Conservation (phyloP, 306 rosid genomes). For the Mimosa pudica region DNA sequence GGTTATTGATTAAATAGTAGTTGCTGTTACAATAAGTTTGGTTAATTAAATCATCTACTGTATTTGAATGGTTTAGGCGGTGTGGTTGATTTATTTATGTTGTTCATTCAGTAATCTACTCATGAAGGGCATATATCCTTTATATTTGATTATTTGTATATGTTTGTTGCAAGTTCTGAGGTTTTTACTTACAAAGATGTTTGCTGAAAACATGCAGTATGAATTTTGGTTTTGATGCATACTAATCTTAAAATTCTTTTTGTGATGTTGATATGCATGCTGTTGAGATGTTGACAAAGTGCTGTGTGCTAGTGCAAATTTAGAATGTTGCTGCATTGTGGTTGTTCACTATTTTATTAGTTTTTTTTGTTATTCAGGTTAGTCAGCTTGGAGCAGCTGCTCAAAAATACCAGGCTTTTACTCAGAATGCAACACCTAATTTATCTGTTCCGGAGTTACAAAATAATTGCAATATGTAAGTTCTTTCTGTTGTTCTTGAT, state of each 20-base stretch:
- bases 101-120: slow-evolving; percentile 30
- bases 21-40: slow-evolving; percentile 12
- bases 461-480: slow-evolving; percentile 93
- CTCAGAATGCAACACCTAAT: slow-evolving; percentile 88
- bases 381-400: slow-evolving; percentile 96
- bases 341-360: not conserved
- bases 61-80: not conserved
- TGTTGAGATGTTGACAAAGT: not conserved
- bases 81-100: slow-evolving; percentile 2
- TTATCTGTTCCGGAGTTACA: slow-evolving; percentile 87
- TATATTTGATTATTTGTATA: slow-evolving; percentile 5
- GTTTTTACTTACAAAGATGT: slow-evolving; percentile 16
- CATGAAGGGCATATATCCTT: not conserved
- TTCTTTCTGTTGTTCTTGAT: slow-evolving; percentile 9
- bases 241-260: slow-evolving; percentile 3
- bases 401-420: slow-evolving; percentile 76
- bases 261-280: not conserved
- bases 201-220: not conserved
- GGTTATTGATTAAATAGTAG: slow-evolving; percentile 49
- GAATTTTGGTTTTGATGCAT: slow-evolving; percentile 14
- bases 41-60: not conserved
- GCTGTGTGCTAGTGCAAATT: not conserved
- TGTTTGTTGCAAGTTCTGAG: slow-evolving; percentile 2
- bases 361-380: slow-evolving; percentile 62
- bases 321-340: slow-evolving; percentile 23